A percentile compares a stretch with the other conserved stretches of the same genome.
Conservation (phyloP, 371 early-diverging fungal species). For the Mortierella sp. region DNA sequence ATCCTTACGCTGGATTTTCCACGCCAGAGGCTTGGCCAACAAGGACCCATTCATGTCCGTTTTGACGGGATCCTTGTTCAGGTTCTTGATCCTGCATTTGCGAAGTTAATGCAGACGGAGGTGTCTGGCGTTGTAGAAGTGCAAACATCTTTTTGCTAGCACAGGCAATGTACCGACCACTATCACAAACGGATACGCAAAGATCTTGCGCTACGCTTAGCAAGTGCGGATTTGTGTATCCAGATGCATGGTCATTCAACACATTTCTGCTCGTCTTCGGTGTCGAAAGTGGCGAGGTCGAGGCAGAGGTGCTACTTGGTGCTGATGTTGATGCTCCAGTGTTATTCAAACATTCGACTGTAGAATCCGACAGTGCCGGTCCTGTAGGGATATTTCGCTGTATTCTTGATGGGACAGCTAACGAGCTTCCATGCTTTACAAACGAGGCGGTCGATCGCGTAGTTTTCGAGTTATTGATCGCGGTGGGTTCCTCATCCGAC, state of each 20-base stretch:
- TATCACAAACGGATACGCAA: conserved; percentile 43
- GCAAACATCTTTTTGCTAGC: conserved; percentile 53
- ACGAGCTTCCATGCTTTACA: conserved; percentile 4
- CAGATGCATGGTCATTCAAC: no score
- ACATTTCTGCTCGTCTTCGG: background rate
- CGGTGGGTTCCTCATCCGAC: conserved; percentile 43
- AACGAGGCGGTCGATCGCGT: background rate
- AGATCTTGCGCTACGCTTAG: conserved; percentile 53
- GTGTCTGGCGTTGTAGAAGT: conserved; percentile 25
- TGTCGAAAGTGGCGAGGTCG: conserved; percentile 14
- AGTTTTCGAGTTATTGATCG: conserved; percentile 5
- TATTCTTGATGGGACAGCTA: conserved; percentile 1
- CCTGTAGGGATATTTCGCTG: background rate
- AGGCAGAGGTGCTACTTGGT: conserved; percentile 6
- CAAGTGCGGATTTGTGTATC: background rate
- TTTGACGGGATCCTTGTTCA: conserved; percentile 2
- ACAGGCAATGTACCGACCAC: conserved; percentile 48
- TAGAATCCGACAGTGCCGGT: background rate
- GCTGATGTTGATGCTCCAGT: background rate
- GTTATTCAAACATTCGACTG: background rate
- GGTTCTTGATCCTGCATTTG: background rate
- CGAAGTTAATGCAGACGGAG: background rate
- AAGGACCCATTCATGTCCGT: conserved; percentile 34
- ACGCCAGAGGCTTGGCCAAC: conserved; percentile 69
- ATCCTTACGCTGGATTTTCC: conserved; percentile 52